phyloP scores from a whole-genome alignment of 1,139 yeast species.

The Protomyces inundatus region DNA sequence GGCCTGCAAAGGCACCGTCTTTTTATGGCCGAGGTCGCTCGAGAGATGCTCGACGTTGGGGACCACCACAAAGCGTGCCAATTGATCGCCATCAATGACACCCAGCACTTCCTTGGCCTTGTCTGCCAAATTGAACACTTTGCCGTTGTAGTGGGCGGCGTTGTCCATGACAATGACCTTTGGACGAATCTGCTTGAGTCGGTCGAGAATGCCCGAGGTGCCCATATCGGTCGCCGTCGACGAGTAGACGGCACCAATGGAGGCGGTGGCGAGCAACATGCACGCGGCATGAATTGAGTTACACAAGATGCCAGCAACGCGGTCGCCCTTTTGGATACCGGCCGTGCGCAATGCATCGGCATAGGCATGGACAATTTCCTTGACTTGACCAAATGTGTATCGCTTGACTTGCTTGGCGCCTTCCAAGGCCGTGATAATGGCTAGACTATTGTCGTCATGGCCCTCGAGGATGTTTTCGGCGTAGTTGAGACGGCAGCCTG shows the following conservation, averaged over 20 bases:
- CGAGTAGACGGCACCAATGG: constrained; percentile 33
- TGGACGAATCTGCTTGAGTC: constrained; percentile 33
- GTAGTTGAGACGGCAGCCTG: constrained; percentile 32
- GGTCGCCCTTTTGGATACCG: constrained; percentile 32
- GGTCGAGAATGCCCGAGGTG: constrained; percentile 31
- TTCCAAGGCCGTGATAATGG: constrained; percentile 33
- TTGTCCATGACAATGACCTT: constrained; percentile 31
- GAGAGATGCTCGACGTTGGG: constrained; percentile 4
- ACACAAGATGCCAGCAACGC: constrained; percentile 33
- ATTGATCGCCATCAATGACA: neutral
- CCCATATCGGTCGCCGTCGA: constrained; percentile 34
- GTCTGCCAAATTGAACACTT: constrained; percentile 28
- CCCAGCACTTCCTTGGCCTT: constrained; percentile 31
- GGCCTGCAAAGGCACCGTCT: constrained; percentile 1
- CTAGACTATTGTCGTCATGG: constrained; percentile 28
- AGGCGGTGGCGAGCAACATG: constrained; percentile 31
- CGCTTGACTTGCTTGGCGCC: constrained; percentile 11
- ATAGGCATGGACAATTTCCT: constrained; percentile 30
- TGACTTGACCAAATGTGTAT: constrained; percentile 30
- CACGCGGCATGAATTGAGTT: constrained; percentile 32
- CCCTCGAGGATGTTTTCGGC: constrained; percentile 33
- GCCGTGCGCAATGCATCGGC: constrained; percentile 29
- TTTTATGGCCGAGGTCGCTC: neutral
- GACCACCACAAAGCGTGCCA: constrained; percentile 4
- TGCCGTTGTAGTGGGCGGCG: constrained; percentile 32